Conservation (phyloP, 2,329 filamentous ascomycete species). For the Catunica adiposa region DNA sequence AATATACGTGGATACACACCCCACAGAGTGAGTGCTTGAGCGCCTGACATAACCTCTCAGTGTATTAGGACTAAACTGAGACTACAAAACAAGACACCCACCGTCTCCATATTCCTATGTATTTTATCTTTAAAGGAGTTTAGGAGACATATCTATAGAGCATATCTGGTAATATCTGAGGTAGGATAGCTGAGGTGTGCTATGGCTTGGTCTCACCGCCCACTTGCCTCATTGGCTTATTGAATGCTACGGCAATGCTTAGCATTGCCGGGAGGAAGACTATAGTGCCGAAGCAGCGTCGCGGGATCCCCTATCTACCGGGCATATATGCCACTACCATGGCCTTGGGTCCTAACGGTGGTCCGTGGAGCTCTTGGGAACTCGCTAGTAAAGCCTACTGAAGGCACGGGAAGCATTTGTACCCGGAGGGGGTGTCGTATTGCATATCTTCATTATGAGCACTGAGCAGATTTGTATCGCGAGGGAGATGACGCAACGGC, state of each 20-base stretch:
- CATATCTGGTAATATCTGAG: too few relatives aligned
- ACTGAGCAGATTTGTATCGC: neutral
- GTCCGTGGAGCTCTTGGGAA: neutral
- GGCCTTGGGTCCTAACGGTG: neutral
- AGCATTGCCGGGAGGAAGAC: too few relatives aligned
- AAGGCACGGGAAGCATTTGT: too few relatives aligned
- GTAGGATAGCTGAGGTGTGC: too few relatives aligned
- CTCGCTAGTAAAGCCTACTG: neutral
- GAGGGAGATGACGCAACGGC: conserved; percentile 1
- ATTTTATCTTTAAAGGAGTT: too few relatives aligned
- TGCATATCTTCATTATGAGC: neutral
- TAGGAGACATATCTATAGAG: too few relatives aligned
- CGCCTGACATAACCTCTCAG: neutral
- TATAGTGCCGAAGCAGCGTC: too few relatives aligned
- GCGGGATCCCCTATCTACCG: neutral
- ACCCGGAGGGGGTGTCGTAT: neutral
- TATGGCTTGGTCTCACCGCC: too few relatives aligned
- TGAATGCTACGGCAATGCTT: too few relatives aligned
- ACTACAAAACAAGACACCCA: too few relatives aligned
- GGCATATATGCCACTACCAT: neutral
- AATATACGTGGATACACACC: neutral
- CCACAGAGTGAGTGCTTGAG: neutral
- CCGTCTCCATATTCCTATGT: too few relatives aligned
- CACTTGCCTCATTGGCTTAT: neutral
- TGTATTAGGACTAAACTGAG: neutral